These are phyloP conservation scores for Xylariaceae sp. DNA, from an alignment of 2,329 filamentous ascomycete genomes.

Conservation along the genomic window DNA sequence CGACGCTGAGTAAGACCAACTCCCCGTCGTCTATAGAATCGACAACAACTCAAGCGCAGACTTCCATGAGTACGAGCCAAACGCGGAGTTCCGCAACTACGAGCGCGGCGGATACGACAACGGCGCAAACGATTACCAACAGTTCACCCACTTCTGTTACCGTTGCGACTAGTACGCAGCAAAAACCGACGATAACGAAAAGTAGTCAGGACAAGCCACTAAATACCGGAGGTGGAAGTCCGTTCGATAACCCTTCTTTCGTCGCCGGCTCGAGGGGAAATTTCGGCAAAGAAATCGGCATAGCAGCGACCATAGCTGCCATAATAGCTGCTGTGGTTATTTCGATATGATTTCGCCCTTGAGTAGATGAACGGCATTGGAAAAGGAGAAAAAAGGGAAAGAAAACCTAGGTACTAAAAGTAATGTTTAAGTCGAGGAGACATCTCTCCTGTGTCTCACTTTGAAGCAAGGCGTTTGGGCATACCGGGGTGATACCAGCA, in stretches of 20 bases:
- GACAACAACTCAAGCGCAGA: neutral
- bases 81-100: too few relatives aligned
- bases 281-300: neutral
- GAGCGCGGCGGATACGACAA: constrained; percentile 5
- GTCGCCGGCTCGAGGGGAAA: constrained; percentile 2
- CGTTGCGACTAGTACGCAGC: neutral
- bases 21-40: neutral
- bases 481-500: constrained; percentile 16
- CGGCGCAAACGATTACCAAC: too few relatives aligned
- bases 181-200: neutral
- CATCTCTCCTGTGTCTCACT: neutral
- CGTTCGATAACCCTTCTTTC: constrained; percentile 20
- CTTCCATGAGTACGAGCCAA: too few relatives aligned
- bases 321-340: constrained; percentile 7
- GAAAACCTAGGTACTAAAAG: neutral
- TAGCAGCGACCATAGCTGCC: constrained; percentile 1
- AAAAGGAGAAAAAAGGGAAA: neutral
- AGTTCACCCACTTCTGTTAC: constrained; percentile 4
- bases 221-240: constrained; percentile 21
- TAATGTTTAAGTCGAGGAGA: constrained; percentile 8
- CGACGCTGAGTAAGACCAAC: neutral
- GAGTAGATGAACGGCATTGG: too few relatives aligned
- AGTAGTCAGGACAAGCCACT: constrained; percentile 4
- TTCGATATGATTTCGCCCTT: constrained; percentile 1
- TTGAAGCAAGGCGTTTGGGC: constrained; percentile 17